Base-by-base conservation (phyloP, 495 filamentous ascomycete genomes). In the Penicillium simplicissimum region DNA sequence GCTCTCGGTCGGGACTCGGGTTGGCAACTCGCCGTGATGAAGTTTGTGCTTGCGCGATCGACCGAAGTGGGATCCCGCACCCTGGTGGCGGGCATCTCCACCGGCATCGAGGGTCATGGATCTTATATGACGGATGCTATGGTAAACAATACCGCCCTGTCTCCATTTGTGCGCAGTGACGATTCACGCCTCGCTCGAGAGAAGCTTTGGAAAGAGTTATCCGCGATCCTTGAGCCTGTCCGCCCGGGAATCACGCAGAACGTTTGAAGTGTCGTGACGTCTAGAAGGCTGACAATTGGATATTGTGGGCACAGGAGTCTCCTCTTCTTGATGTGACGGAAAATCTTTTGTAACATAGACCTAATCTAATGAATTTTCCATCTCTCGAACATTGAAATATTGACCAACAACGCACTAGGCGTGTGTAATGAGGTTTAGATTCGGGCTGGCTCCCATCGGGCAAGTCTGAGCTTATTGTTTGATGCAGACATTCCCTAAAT, bases 141-240 rank as follows among this genome's bases (percentile, higher is more conserved):
- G 5, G 69, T 76, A 2, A 60, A 62, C 0, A 68, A 67, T 19
- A 61, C 61, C 34, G 60, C 28, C 31, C 53, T 66, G 60, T 79
- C 71, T 1, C 38, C 71, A 31, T 69, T 79, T 55, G 79, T 82
- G 7, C 69, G 57, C 14, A 77, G 75, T 54, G 62, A 69, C 1
- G 70, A 82, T 25, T 77, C 76, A 5, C 38, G 55, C 6, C 52
- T 79, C 53, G 77, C 79, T 38, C 76, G 86, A 52, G 71, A 77
- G 66, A 76, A 73, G 67, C 73, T 89, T 8, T 82, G 85, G 76
- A 59, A 60, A n/a, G 83, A 88, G 71, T 33, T 87, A 9, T 68
- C 69, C 15, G 61, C 58, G 23, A 82, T 86, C 49, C 33, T 86
- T 40, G 82, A 83, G 60, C 75, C 66, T 35, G 70, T 84, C 21